A percentile compares a stretch with the other conserved stretches of the same genome.
phyloP scores from a whole-genome alignment of 768 basidiomycete genomes.

The Dacryopinax primogenitus region DNA sequence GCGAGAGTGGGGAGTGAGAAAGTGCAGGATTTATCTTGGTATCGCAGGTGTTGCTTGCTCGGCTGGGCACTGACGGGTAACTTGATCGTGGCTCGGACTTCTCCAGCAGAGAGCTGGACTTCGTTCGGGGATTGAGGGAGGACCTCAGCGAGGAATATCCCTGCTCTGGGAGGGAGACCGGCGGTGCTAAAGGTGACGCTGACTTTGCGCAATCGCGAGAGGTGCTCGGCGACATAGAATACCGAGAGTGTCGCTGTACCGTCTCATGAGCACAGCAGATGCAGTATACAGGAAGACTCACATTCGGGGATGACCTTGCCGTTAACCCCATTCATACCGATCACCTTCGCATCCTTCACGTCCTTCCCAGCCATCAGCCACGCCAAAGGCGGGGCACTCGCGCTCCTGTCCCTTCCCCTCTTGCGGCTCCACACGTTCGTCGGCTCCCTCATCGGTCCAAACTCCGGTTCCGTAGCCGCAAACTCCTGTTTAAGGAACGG shows the following conservation, averaged over 20 bases:
- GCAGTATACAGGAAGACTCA: neutral
- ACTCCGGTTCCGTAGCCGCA: neutral
- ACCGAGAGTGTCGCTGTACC: constrained; percentile 29
- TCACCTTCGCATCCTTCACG: neutral
- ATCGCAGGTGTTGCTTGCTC: constrained; percentile 48
- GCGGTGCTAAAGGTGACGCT: constrained; percentile 57
- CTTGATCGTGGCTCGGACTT: constrained; percentile 50
- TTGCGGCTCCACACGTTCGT: neutral
- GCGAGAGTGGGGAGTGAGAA: constrained; percentile 22
- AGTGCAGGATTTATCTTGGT: constrained; percentile 23
- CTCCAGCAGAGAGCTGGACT: constrained; percentile 39
- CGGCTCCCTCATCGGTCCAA: neutral
- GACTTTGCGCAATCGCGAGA: constrained; percentile 71
- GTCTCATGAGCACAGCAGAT: neutral
- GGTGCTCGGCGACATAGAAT: constrained; percentile 58
- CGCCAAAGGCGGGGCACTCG: neutral
- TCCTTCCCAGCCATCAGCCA: neutral
- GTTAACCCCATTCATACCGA: neutral
- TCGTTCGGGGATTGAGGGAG: constrained; percentile 26
- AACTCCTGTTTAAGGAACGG: neutral
- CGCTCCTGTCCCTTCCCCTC: constrained; percentile 5
- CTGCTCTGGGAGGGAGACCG: constrained; percentile 31
- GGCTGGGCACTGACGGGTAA: constrained; percentile 45
- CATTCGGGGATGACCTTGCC: neutral
- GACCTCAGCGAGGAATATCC: constrained; percentile 43